Evolutionary conservation across 2,329 filamentous ascomycete species (phyloP), one percentile per base, ranked within the genome.

Genomic region (Leptographium radiaticola): DNA sequence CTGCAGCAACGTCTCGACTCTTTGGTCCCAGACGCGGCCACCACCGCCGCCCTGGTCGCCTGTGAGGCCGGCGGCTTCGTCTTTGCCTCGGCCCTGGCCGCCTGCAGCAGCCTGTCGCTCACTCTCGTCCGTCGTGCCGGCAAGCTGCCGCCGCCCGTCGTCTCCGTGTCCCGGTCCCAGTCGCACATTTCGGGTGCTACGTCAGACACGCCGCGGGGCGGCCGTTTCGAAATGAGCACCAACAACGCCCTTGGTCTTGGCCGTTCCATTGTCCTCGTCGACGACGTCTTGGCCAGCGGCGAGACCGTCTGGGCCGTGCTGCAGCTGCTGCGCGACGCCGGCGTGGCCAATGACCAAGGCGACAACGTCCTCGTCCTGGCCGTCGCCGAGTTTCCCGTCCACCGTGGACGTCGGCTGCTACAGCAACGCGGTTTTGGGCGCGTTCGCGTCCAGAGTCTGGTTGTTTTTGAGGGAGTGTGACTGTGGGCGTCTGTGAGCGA

Each of bases 11-110:
- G 72, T n/a, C n/a, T n/a, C n/a, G n/a, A n/a, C n/a, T n/a, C n/a
- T 52, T 77, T 43, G 7, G 13, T 13, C 81, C 76, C 79, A 33
- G 18, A 40, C 20, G n/a, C 31, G 31, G 38, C 58, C 2, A 64
- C 68, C 48, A 58, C 81, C 25, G 63, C 69, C 53, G 67, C 61
- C 1, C 59, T 85, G 8, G 74, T 62, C 2, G 73, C 68, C 59
- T 83, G 77, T 60, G 80, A 84, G 65, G 70, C 70, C 0, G 80
- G 81, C 46, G 77, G 80, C 25, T 75, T 75, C 55, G 54, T 81
- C 54, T 82, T 65, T 65, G 80, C 77, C 1, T 68, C 79, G 11
- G 62, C 74, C 2, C 65, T 84, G 57, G 73, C 76, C 5, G 40
- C 40, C 15, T 61, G 49, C 2, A 60, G 76, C 47, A 54, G 66